Percentiles rank a stretch among this genome's conserved stretches.
phyloP scores from a whole-genome alignment of 2,329 filamentous ascomycete genomes.

The Paecilomyces sp. region DNA sequence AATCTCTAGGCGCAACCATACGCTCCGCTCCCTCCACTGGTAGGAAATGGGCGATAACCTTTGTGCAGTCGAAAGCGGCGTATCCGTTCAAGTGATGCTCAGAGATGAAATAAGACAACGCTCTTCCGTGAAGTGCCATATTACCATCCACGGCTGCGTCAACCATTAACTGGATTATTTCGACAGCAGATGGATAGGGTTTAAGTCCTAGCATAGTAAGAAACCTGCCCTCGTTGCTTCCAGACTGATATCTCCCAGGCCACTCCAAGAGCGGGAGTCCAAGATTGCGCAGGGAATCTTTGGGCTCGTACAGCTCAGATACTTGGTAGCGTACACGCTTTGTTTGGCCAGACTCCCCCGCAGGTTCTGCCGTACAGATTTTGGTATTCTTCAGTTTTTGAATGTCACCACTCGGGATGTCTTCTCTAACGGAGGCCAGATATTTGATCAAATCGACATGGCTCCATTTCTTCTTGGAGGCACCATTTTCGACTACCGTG shows the following conservation, averaged over 20 bases:
- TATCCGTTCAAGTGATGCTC: constrained; percentile 77
- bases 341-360: constrained; percentile 46
- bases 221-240: constrained; percentile 67
- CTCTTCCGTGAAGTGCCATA: constrained; percentile 53
- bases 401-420: constrained; percentile 79
- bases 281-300: constrained; percentile 60
- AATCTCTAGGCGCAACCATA: constrained; percentile 66
- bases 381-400: constrained; percentile 68
- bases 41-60: constrained; percentile 55
- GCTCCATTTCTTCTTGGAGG: constrained; percentile 61
- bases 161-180: constrained; percentile 72
- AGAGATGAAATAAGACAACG: constrained; percentile 74
- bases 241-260: constrained; percentile 63
- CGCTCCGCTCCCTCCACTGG: constrained; percentile 61
- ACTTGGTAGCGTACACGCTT: constrained; percentile 59
- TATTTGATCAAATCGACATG: constrained; percentile 95
- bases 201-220: constrained; percentile 66
- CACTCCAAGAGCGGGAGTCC: constrained; percentile 73
- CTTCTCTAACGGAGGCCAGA: constrained; percentile 77
- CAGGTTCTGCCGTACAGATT: constrained; percentile 72
- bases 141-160: constrained; percentile 49
- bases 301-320: constrained; percentile 75
- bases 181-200: constrained; percentile 61
- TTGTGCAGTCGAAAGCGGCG: constrained; percentile 52
- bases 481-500: constrained; percentile 38